Conservation (phyloP, 169 alveolate species). For the Plasmodium falciparum region DNA sequence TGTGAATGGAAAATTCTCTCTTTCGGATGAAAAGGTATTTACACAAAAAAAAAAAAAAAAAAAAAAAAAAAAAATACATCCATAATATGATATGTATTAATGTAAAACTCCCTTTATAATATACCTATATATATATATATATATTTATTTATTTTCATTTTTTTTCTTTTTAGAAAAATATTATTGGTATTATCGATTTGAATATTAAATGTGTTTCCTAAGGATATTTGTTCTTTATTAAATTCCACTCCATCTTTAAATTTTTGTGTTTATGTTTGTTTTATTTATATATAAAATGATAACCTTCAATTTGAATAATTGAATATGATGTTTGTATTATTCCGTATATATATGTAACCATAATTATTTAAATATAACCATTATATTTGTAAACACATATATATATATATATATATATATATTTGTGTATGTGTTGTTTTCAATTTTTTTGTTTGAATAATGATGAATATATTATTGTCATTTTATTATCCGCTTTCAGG, state of each 20-base stretch:
- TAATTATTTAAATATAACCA: no score
- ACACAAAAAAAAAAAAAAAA: constrained; percentile 9
- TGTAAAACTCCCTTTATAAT: no score
- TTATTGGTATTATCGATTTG: constrained; percentile 70
- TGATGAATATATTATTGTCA: no score
- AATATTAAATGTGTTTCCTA: constrained; percentile 44
- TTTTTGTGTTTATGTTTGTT: constrained; percentile 1
- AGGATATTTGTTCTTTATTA: no score
- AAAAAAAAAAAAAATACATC: background rate
- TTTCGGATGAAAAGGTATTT: constrained; percentile 47
- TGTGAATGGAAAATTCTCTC: constrained; percentile 33
- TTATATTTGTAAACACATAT: background rate
- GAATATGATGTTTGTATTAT: background rate
- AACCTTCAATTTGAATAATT: no score
- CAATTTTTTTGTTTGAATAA: background rate
- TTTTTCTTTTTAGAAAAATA: constrained; percentile 38
- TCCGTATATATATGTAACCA: background rate
- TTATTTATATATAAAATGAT: no score
- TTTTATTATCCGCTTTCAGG: no score
- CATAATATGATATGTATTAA: no score
- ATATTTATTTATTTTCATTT: constrained; percentile 2
- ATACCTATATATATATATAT: background rate
- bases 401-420: background rate
- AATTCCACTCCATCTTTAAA: background rate
- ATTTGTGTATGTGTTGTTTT: background rate